phyloP scores from a whole-genome alignment of 257 asterid species.

The Striga asiatica region DNA sequence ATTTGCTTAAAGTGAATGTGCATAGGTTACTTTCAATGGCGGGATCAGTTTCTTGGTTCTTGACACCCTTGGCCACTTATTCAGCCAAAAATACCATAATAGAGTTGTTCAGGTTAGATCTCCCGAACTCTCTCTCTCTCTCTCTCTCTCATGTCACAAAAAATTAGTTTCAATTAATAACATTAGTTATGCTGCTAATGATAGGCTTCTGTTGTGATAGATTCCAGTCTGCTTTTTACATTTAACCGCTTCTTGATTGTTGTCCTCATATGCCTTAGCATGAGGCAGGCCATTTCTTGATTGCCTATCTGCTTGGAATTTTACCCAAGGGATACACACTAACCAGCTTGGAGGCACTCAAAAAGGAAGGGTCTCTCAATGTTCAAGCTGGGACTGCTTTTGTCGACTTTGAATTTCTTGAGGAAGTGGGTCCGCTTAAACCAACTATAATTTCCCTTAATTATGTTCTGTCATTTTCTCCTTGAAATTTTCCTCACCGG shows the following conservation, averaged over 20 bases:
- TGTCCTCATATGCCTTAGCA: constrained; percentile 40
- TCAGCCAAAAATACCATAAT: constrained; percentile 83
- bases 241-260: constrained; percentile 10
- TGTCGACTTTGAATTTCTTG: constrained; percentile 81
- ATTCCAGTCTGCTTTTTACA: constrained; percentile 6
- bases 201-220: neutral
- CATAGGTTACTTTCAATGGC: constrained; percentile 69
- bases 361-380: constrained; percentile 83
- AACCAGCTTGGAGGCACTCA: constrained; percentile 85
- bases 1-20: constrained; percentile 30
- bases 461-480: neutral
- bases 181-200: neutral
- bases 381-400: constrained; percentile 97
- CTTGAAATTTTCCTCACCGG: too few relatives aligned
- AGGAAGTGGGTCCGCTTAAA: constrained; percentile 60
- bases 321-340: constrained; percentile 77
- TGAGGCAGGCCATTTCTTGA: constrained; percentile 97
- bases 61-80: constrained; percentile 72
- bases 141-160: too few relatives aligned
- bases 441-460: neutral
- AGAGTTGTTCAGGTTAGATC: constrained; percentile 95
- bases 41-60: constrained; percentile 82
- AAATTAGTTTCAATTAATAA: too few relatives aligned
- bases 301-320: constrained; percentile 88
- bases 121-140: too few relatives aligned